phyloP scores from a whole-genome alignment of 306 rosid genomes.

The Rosa rugosa region DNA sequence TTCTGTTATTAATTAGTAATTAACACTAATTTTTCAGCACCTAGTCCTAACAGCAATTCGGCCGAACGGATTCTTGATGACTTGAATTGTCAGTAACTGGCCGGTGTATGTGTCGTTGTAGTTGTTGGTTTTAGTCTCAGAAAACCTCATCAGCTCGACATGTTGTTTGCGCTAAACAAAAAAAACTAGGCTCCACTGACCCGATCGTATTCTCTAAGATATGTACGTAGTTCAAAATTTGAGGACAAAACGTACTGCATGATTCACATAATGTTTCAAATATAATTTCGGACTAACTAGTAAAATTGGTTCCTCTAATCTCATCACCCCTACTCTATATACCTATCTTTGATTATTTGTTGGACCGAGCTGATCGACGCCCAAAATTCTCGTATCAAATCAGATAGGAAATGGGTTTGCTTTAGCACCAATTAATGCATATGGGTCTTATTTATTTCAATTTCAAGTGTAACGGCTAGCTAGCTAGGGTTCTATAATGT shows the following conservation, averaged over 20 bases:
- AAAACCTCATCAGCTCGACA: neutral
- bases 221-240: neutral
- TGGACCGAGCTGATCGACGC: neutral
- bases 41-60: too few species aligned
- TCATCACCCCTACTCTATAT: neutral
- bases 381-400: neutral
- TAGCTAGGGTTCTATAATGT: neutral
- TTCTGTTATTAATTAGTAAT: too few species aligned
- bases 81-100: too few species aligned
- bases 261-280: too few species aligned
- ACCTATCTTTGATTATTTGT: too few species aligned
- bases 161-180: neutral
- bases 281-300: neutral
- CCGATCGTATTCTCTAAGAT: neutral
- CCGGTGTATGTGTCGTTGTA: too few species aligned
- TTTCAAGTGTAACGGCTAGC: constrained; percentile 2
- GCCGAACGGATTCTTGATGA: too few species aligned
- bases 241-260: neutral
- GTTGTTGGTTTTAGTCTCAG: too few species aligned
- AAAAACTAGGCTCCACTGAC: neutral
- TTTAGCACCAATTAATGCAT: neutral
- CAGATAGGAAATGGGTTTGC: neutral
- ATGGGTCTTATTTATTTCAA: neutral
- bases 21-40: too few species aligned
- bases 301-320: neutral